phyloP scores from a whole-genome alignment of 331 rosid genomes.

The Quercus phellos region DNA sequence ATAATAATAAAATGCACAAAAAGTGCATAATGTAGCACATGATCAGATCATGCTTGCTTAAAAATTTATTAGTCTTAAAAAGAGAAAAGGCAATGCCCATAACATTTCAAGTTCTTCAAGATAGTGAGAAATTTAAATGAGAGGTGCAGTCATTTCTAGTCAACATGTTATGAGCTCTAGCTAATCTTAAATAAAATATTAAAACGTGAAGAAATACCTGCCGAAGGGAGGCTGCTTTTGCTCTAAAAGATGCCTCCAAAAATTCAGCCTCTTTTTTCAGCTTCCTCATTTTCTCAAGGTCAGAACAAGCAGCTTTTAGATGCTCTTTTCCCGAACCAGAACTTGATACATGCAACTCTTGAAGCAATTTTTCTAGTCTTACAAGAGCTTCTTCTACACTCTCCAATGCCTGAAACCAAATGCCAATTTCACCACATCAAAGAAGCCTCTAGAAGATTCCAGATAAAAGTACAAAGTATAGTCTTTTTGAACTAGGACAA shows the following conservation, averaged over 20 bases:
- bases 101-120: not conserved
- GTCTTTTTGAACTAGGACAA: not conserved
- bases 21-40: not conserved
- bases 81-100: not conserved
- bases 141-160: not conserved
- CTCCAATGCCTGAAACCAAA: slow-evolving; percentile 72
- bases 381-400: slow-evolving; percentile 82
- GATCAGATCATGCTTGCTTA: not conserved
- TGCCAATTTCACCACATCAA: slow-evolving; percentile 16
- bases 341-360: slow-evolving; percentile 79
- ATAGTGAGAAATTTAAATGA: not conserved
- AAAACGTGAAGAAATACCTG: slow-evolving; percentile 43
- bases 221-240: slow-evolving; percentile 85
- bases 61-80: not conserved
- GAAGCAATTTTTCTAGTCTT: slow-evolving; percentile 87
- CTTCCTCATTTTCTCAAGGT: slow-evolving; percentile 92
- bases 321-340: slow-evolving; percentile 87
- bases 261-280: slow-evolving; percentile 97
- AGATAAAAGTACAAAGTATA: slow-evolving; percentile 22
- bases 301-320: slow-evolving; percentile 95
- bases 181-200: not conserved
- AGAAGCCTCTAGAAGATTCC: slow-evolving; percentile 7
- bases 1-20: not conserved
- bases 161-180: not conserved
- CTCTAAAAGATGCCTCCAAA: slow-evolving; percentile 92